Evolutionary conservation across 2,329 filamentous ascomycete species (phyloP).

Genomic region (Beauveria asiatica): DNA sequence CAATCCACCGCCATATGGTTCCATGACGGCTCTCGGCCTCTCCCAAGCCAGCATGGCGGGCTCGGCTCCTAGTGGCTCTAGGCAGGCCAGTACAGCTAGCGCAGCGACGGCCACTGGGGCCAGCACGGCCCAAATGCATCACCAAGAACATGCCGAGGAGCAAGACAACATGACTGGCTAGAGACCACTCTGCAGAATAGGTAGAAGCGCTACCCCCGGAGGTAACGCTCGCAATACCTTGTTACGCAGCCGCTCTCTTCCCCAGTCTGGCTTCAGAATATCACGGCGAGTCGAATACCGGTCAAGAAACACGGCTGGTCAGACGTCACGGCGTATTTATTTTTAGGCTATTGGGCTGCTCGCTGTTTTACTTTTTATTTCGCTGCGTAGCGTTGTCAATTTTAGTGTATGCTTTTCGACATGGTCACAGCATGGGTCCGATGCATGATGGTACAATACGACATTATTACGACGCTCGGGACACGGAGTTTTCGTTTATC

Average conservation of each 20-base stretch:
- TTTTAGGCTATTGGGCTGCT: not conserved
- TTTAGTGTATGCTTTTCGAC: not conserved
- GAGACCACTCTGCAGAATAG: not conserved
- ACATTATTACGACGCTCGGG: constrained; percentile 3
- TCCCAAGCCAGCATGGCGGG: constrained; percentile 24
- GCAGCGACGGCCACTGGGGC: constrained; percentile 22
- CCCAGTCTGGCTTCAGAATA: not conserved
- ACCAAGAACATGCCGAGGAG: constrained; percentile 16
- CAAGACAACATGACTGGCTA: constrained; percentile 11
- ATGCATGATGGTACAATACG: not conserved
- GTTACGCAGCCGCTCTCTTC: not conserved
- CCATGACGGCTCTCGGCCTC: constrained; percentile 16
- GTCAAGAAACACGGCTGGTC: too few relatives aligned
- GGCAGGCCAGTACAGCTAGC: constrained; percentile 19
- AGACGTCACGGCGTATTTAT: not conserved
- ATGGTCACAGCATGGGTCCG: not conserved
- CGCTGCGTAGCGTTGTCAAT: not conserved
- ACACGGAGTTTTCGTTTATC: constrained; percentile 1
- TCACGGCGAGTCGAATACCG: too few relatives aligned
- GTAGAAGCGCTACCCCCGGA: not conserved
- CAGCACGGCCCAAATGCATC: constrained; percentile 30
- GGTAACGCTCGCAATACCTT: not conserved
- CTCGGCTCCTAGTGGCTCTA: constrained; percentile 16
- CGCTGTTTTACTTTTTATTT: not conserved
- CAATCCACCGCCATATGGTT: constrained; percentile 18